Base-by-base conservation (phyloP, 2,329 filamentous ascomycete genomes). In the Metarhizium robertsii region DNA sequence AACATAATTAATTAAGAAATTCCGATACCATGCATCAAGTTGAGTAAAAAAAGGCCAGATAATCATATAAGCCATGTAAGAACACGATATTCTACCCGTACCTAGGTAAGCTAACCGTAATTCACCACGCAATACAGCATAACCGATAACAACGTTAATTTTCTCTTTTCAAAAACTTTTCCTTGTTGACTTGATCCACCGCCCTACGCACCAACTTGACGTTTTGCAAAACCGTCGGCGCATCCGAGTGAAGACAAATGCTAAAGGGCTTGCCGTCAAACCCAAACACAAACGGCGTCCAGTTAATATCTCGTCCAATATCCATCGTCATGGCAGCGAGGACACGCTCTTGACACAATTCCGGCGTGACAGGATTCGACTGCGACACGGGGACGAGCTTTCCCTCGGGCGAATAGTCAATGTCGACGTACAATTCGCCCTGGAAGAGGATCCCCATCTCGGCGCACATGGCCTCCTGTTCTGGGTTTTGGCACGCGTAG, bases 381-480 rank as follows among this genome's bases (percentile, higher is more conserved):
- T 56, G 55, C 25, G 59, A 52, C 25, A 55, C 48, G 4, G 59
- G 57, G 1, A 60, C 38, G 7, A 60, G 50, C 16, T 45, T 57
- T 2, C 59, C 59, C 18, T 59, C 45, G 10, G 45, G 45, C 45
- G 45, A 48, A 46, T 64, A 62, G 48, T 63, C 61, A 50, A 64
- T 61, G 50, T 64, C 62, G 16, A 61, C 59, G 25, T 62, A 62
- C 14, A 62, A 13, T 38, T 63, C 62, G 11, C 53, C 54, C 14
- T 57, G 45, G 8, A 57, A 59, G 11, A 57, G 54, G 2, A 65
- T 51, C 0, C 59, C 61, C 38, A 59, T 53, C 47, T 62, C 58
- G 2, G n/a, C 55, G 40, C 62, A 64, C 38, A 61, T 58, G 4
- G 58, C 30, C 38, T 58, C 54, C 38, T 64, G 47, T 68, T 69